Conservation (phyloP, 1,284 basidiomycete species). For the Phellinidium pouzarii region DNA sequence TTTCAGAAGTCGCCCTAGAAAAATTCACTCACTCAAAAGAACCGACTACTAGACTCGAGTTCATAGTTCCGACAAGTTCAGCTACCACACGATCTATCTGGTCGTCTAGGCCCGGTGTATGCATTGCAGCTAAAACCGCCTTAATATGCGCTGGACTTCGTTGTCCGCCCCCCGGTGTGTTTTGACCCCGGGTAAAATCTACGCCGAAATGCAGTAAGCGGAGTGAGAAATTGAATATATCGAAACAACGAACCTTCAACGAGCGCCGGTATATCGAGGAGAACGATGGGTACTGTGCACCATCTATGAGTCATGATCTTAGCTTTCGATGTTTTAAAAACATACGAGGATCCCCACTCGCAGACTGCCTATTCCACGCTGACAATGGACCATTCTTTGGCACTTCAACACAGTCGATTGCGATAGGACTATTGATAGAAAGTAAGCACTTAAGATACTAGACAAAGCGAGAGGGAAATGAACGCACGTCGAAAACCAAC, state of each 20-base stretch:
- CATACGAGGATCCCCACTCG: constrained; percentile 18
- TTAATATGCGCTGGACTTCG: constrained; percentile 8
- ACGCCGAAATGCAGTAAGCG: not conserved
- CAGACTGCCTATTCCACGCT: constrained; percentile 14
- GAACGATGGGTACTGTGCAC: constrained; percentile 18
- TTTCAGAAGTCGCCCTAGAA: no score
- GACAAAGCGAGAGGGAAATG: not conserved
- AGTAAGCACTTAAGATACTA: not conserved
- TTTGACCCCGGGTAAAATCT: not conserved
- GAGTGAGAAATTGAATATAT: not conserved
- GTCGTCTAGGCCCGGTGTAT: constrained; percentile 17
- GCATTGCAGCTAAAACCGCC: constrained; percentile 14
- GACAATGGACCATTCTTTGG: not conserved
- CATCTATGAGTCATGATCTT: not conserved
- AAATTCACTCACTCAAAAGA: constrained; percentile 7
- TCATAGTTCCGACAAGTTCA: not conserved
- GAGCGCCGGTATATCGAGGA: constrained; percentile 19
- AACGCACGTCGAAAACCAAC: constrained; percentile 67
- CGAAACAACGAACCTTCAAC: constrained; percentile 9
- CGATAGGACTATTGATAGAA: not conserved
- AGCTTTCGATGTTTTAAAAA: not conserved
- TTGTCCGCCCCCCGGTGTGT: not conserved
- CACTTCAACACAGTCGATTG: not conserved
- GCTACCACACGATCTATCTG: constrained; percentile 12
- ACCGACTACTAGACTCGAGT: not conserved